A percentile compares a stretch with the other conserved stretches of the same genome.
These are phyloP conservation scores for Camelina laxa DNA, from an alignment of 345 rosid genomes.

Conservation along the genomic window DNA sequence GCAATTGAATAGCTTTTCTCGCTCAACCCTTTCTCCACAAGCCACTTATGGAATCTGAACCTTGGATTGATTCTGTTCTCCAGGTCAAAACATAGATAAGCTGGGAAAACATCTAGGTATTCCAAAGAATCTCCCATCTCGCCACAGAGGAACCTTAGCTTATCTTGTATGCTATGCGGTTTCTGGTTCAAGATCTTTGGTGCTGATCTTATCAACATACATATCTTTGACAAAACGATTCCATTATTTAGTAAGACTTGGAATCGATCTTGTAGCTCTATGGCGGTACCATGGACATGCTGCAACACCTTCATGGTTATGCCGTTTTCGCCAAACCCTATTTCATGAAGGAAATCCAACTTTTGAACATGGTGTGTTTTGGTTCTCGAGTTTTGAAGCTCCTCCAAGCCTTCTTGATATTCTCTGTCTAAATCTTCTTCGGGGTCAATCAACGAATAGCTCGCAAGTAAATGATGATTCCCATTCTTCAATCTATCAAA, in stretches of 20 bases:
- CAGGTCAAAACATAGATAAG: constrained; percentile 64
- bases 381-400: constrained; percentile 46
- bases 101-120: constrained; percentile 55
- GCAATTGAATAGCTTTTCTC: constrained; percentile 54
- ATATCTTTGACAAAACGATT: constrained; percentile 55
- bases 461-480: constrained; percentile 48
- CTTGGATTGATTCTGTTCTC: constrained; percentile 69
- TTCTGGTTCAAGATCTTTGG: constrained; percentile 71
- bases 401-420: constrained; percentile 52
- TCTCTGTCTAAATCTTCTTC: constrained; percentile 53
- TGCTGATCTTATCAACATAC: constrained; percentile 47
- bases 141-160: constrained; percentile 53
- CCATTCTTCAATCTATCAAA: constrained; percentile 55
- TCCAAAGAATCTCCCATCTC: constrained; percentile 58
- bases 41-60: constrained; percentile 60
- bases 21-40: constrained; percentile 55
- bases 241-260: constrained; percentile 51
- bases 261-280: constrained; percentile 59
- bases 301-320: constrained; percentile 52
- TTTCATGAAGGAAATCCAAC: constrained; percentile 56
- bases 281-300: constrained; percentile 56
- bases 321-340: constrained; percentile 73
- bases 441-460: constrained; percentile 50
- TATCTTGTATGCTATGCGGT: constrained; percentile 52
- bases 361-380: constrained; percentile 53